These are phyloP conservation scores for Ganoderma lucidum DNA, from an alignment of 1,284 basidiomycete genomes.

Conservation along the genomic window DNA sequence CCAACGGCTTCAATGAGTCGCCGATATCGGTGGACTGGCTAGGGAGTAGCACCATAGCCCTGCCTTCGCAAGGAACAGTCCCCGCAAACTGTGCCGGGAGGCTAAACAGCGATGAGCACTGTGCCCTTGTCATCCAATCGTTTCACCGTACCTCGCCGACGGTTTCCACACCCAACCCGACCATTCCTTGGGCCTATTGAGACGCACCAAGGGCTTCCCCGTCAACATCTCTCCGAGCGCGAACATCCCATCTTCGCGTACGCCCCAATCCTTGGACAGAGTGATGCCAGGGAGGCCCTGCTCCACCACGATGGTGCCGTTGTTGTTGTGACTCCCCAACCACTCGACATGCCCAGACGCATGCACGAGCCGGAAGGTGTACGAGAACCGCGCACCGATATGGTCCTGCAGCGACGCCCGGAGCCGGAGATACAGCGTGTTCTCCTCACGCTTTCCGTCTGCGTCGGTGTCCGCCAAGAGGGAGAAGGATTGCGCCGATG, in stretches of 20 bases:
- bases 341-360: conserved; percentile 39
- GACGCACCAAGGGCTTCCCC: conserved; percentile 26
- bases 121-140: neutral
- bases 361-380: conserved; percentile 44
- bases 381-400: conserved; percentile 35
- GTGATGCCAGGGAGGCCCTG: conserved; percentile 31
- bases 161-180: conserved; percentile 34
- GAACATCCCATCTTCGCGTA: conserved; percentile 29
- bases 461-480: conserved; percentile 19
- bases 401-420: conserved; percentile 23
- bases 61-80: conserved; percentile 6
- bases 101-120: conserved; percentile 24
- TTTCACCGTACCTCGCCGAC: conserved; percentile 33
- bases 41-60: conserved; percentile 30
- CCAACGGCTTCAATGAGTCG: conserved; percentile 23
- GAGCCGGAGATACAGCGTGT: conserved; percentile 27
- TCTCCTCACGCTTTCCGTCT: conserved; percentile 12
- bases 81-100: conserved; percentile 27
- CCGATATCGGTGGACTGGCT: conserved; percentile 22
- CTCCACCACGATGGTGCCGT: conserved; percentile 38
- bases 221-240: conserved; percentile 15
- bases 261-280: conserved; percentile 31
- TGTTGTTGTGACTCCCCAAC: conserved; percentile 39
- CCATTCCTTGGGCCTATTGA: conserved; percentile 36
- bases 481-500: conserved; percentile 9